Base-by-base conservation (phyloP, 1,284 basidiomycete species). In the Ustilago lituana region DNA sequence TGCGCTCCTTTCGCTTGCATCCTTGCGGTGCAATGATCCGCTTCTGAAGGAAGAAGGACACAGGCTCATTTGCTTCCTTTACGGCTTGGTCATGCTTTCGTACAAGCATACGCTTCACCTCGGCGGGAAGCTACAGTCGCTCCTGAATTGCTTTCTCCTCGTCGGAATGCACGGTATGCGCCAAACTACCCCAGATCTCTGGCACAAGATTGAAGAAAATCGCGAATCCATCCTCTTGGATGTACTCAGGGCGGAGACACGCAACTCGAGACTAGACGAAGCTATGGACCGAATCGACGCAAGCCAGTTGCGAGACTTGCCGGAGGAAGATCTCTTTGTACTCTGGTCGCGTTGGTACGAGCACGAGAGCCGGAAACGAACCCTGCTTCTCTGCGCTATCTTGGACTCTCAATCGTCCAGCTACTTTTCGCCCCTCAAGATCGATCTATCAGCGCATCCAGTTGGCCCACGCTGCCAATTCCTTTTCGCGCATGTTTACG, bases 391-490 rank as follows among this genome's bases (percentile, higher is more conserved):
- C 6, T 46, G 52, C 27, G 66, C 57, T 11, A 69, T 69, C 14
- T n/a, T 51, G 3, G 66, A 69, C 38, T 69, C 66, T 15, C 66
- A 69, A 44, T 45, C 56, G 5, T 49, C 60, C 7, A 24, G 41
- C 57, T 60, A 54, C 36, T 69, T 60, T 24, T 55, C 60, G 22
- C 66, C 66, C 4, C 29, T 60, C 48, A 45, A 61, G 12, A 44
- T 58, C 23, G 47, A 50, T 10, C 48, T 69, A 14, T 44, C 51
- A 0, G 41, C 61, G 22, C 46, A 49, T 1, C 39, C 40, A n/a
- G 37, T 29, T 15, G 61, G 56, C 11, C 66, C 66, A n/a, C 48
- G 48, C 11, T 69, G 66, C 23, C 66, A 69, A 14, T 64, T 56
- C 35, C 38, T 69, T 6, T 57, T 69, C 20, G 66, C 61, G 11